phyloP scores from a whole-genome alignment of 495 filamentous ascomycete species.

The Monascus purpureus region DNA sequence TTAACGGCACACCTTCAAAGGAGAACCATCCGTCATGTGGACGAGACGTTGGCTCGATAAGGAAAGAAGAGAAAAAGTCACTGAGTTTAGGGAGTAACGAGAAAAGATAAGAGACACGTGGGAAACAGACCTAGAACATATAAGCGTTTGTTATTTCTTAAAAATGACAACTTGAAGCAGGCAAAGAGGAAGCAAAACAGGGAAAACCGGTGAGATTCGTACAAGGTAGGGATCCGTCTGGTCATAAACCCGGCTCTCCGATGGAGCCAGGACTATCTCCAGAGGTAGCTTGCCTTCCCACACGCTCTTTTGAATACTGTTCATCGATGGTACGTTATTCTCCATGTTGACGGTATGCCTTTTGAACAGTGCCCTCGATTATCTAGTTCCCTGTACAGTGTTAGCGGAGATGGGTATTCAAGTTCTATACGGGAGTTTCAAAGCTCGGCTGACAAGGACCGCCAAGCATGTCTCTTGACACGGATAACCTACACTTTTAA shows the following conservation, averaged over 20 bases:
- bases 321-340: conserved; percentile 10
- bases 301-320: conserved; percentile 29
- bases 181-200: neutral
- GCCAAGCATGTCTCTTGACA: too few species aligned
- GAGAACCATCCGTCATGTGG: conserved; percentile 55
- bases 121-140: conserved; percentile 29
- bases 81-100: conserved; percentile 68
- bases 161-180: conserved; percentile 1
- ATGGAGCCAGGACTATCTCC: conserved; percentile 35
- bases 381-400: too few species aligned
- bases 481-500: too few species aligned
- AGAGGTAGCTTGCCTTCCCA: conserved; percentile 40
- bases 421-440: too few species aligned
- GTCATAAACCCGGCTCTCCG: conserved; percentile 40
- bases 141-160: too few species aligned
- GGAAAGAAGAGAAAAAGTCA: conserved; percentile 58
- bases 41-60: conserved; percentile 49
- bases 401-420: too few species aligned
- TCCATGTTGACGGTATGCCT: conserved; percentile 9
- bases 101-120: conserved; percentile 46
- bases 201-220: conserved; percentile 1
- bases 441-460: too few species aligned
- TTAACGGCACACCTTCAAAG: conserved; percentile 63
- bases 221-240: conserved; percentile 42
- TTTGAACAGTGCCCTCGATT: too few species aligned